phyloP scores from a whole-genome alignment of 1,139 yeast species.

The Magnusiomyces sp. region DNA sequence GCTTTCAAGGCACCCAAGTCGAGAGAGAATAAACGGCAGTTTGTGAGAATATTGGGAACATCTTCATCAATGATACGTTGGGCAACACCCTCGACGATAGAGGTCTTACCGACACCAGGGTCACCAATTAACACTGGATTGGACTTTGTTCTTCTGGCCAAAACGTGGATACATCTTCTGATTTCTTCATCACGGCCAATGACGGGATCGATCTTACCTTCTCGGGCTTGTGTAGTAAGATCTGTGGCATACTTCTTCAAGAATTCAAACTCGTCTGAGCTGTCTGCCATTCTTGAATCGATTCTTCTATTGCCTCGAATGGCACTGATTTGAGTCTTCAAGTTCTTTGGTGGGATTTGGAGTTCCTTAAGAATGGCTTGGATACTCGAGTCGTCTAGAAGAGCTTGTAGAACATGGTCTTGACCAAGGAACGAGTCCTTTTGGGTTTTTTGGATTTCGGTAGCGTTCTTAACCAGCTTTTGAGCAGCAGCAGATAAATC shows the following conservation, averaged over 20 bases:
- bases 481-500: conserved; percentile 45
- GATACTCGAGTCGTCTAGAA: conserved; percentile 68
- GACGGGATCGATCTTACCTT: conserved; percentile 95
- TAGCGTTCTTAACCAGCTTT: conserved; percentile 59
- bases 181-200: conserved; percentile 99
- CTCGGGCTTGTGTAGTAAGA: conserved; percentile 85
- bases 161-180: conserved; percentile 84
- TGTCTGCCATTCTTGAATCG: conserved; percentile 90
- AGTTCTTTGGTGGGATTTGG: conserved; percentile 56
- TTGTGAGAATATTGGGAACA: conserved; percentile 79
- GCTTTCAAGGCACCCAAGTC: conserved; percentile 96
- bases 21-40: conserved; percentile 72
- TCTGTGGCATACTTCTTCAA: conserved; percentile 84
- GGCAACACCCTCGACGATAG: conserved; percentile 97
- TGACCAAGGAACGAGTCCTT: conserved; percentile 90
- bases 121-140: conserved; percentile 97
- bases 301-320: conserved; percentile 88
- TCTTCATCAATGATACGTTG: conserved; percentile 94
- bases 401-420: conserved; percentile 82
- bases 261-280: conserved; percentile 76
- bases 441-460: conserved; percentile 72
- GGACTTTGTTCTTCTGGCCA: conserved; percentile 92
- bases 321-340: conserved; percentile 73
- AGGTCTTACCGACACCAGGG: conserved; percentile 98
- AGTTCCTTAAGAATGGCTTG: conserved; percentile 70